Percentiles rank a stretch among this genome's conserved stretches.
Evolutionary conservation across 768 basidiomycete genomes (phyloP).

Genomic region (Mrakia blollopis): DNA sequence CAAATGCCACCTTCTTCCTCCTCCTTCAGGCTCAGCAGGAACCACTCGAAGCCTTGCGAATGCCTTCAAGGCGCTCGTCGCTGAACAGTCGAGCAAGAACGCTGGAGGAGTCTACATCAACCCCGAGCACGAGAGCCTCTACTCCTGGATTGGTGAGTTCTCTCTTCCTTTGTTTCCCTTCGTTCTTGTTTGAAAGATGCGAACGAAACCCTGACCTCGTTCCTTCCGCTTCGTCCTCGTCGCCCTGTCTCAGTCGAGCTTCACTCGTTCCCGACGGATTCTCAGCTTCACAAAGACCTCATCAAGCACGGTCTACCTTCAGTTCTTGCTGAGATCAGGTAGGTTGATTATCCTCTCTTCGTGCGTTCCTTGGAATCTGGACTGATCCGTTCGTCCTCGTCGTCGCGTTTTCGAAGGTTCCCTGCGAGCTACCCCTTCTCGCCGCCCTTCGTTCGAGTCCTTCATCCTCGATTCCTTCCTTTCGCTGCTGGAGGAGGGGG

Average conservation of each 20-base stretch:
- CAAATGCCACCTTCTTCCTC: neutral
- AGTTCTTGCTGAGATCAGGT: slow-evolving; percentile 67
- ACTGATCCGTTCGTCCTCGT: neutral
- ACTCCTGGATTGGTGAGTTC: slow-evolving; percentile 50
- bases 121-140: slow-evolving; percentile 47
- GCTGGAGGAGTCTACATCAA: slow-evolving; percentile 70
- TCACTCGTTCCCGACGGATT: slow-evolving; percentile 60
- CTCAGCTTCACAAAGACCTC: slow-evolving; percentile 53
- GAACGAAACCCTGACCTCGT: neutral
- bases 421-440: slow-evolving; percentile 61
- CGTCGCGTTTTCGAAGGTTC: slow-evolving; percentile 37
- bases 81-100: slow-evolving; percentile 43
- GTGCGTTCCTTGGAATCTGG: neutral
- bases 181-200: too few species aligned
- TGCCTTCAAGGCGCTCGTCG: neutral
- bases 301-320: slow-evolving; percentile 55
- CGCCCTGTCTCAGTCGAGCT: slow-evolving; percentile 46
- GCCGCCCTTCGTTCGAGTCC: slow-evolving; percentile 71
- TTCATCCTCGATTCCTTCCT: slow-evolving; percentile 66
- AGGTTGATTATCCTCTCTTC: neutral
- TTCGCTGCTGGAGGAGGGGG: slow-evolving; percentile 69
- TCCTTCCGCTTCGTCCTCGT: neutral
- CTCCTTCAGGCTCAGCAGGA: slow-evolving; percentile 40
- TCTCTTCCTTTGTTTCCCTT: neutral
- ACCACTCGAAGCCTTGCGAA: neutral